A percentile compares a stretch with the other conserved stretches of the same genome.
These are phyloP conservation scores for Takakia lepidozioides DNA, from an alignment of 225 moss, liverwort and hornwort genomes.

Conservation along the genomic window DNA sequence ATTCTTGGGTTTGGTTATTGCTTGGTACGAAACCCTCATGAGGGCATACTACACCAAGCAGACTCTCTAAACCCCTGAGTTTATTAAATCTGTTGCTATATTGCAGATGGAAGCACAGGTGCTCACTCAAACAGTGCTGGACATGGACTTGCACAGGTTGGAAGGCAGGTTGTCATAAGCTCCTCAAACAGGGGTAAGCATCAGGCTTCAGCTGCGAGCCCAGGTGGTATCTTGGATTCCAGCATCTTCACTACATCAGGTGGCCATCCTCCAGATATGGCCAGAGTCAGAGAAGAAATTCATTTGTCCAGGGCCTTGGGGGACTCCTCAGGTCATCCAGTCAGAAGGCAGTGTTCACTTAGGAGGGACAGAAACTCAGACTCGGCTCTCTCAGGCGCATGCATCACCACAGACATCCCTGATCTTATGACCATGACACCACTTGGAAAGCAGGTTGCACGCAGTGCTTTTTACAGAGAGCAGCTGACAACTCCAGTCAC, in stretches of 20 bases:
- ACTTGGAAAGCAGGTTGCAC: slow-evolving; percentile 4
- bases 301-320: background rate
- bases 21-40: too few relatives aligned
- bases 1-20: too few relatives aligned
- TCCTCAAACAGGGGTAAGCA: background rate
- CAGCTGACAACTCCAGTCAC: background rate
- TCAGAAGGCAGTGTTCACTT: background rate
- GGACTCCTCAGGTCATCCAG: too few relatives aligned
- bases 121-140: background rate
- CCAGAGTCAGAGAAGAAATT: background rate
- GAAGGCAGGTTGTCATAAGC: background rate
- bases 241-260: background rate
- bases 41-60: too few relatives aligned
- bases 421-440: slow-evolving; percentile 6
- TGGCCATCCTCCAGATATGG: background rate
- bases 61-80: too few relatives aligned
- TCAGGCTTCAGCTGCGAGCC: too few relatives aligned
- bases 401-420: background rate
- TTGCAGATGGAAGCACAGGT: slow-evolving; percentile 1
- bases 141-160: background rate
- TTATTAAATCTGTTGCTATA: background rate
- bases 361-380: background rate
- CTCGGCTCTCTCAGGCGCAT: background rate
- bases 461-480: slow-evolving; percentile 2
- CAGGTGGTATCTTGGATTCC: too few relatives aligned